Conservation (phyloP, 345 rosid species). For the Carallia pectinifolia region DNA sequence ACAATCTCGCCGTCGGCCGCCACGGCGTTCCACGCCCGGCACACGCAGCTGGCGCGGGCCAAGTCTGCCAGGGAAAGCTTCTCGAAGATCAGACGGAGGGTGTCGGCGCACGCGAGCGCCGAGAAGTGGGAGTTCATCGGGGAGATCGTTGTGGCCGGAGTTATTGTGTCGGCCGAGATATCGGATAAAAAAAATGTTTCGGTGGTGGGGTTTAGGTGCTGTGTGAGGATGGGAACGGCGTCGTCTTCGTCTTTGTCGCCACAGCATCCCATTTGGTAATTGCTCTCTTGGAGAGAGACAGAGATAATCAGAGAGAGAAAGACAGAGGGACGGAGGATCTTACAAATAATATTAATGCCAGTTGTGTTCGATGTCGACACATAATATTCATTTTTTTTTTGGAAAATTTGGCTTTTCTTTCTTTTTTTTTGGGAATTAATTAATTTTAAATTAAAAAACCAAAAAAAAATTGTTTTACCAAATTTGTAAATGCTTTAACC, state of each 20-base stretch:
- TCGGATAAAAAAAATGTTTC: neutral
- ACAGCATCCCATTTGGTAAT: slow-evolving; percentile 41
- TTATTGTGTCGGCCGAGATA: neutral
- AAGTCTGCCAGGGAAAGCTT: slow-evolving; percentile 40
- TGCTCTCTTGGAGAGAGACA: neutral
- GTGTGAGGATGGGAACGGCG: slow-evolving; percentile 21
- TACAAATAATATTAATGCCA: neutral
- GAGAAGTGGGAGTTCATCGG: slow-evolving; percentile 53
- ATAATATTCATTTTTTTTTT: slow-evolving; percentile 27
- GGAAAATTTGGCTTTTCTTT: no score
- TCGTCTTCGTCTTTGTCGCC: slow-evolving; percentile 42
- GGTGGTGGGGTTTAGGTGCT: slow-evolving; percentile 13
- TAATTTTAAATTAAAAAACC: no score
- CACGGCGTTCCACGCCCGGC: slow-evolving; percentile 59
- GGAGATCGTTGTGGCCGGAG: slow-evolving; percentile 33
- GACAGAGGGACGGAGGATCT: no score
- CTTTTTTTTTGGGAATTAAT: no score
- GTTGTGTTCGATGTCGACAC: neutral
- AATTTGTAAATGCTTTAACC: no score
- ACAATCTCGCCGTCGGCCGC: slow-evolving; percentile 50
- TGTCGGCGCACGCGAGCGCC: slow-evolving; percentile 62
- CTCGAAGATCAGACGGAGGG: slow-evolving; percentile 56
- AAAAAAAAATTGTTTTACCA: no score
- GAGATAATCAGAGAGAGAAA: neutral
- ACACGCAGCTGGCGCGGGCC: slow-evolving; percentile 70